Conservation (phyloP, 495 filamentous ascomycete genomes). For the Aspergillus cavernicola region DNA sequence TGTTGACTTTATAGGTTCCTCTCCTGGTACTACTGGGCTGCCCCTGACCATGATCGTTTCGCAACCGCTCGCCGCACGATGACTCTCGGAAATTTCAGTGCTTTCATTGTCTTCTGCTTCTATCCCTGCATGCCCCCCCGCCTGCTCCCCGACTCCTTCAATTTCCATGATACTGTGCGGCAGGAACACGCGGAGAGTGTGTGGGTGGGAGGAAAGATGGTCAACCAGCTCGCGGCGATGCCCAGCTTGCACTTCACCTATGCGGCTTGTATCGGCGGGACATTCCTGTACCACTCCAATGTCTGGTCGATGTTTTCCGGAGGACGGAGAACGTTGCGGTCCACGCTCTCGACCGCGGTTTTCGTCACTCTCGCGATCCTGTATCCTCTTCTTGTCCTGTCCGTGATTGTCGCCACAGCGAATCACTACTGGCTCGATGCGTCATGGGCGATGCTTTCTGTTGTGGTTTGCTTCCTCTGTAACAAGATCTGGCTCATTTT, state of each 20-base stretch:
- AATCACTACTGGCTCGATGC: conserved; percentile 67
- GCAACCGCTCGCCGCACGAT: conserved; percentile 57
- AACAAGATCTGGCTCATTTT: conserved; percentile 54
- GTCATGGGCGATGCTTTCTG: conserved; percentile 47
- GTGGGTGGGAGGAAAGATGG: conserved; percentile 57
- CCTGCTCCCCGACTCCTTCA: conserved; percentile 55
- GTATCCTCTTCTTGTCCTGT: conserved; percentile 57
- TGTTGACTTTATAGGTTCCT: conserved; percentile 46
- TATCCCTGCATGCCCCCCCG: conserved; percentile 66
- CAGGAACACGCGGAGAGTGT: conserved; percentile 58
- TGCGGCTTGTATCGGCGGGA: conserved; percentile 56
- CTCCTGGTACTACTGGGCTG: conserved; percentile 63
- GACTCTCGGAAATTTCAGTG: conserved; percentile 59
- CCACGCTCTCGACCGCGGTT: conserved; percentile 33
- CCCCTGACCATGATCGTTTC: conserved; percentile 52
- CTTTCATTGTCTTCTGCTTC: conserved; percentile 58
- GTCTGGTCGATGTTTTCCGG: conserved; percentile 35
- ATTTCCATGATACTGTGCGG: conserved; percentile 61
- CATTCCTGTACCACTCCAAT: conserved; percentile 55
- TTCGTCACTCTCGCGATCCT: conserved; percentile 47
- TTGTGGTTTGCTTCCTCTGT: conserved; percentile 46
- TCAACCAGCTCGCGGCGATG: conserved; percentile 56
- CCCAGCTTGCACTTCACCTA: conserved; percentile 59
- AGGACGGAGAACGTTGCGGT: conserved; percentile 35
- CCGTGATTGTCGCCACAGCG: conserved; percentile 61